Base-by-base conservation (phyloP, 805 yeast genomes). In the Candida railenensis region DNA sequence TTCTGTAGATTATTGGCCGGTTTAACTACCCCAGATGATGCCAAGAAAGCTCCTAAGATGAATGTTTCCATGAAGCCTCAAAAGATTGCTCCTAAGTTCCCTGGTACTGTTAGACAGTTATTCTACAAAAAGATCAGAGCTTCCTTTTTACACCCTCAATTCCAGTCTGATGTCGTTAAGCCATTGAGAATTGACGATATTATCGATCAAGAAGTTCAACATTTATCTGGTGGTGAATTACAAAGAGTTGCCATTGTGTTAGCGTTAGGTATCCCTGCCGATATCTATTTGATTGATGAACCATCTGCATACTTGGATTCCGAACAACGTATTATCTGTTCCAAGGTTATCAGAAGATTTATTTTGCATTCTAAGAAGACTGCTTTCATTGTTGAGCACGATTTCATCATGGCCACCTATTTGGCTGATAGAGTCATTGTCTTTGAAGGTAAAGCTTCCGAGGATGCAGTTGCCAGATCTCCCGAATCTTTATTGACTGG, bases 301-400 rank as follows among this genome's bases (percentile, higher is more conserved):
- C 99, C 99, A 42, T 90, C 97, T 51, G 99, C 99, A 19, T 94
- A 94, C 73, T 81, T 94, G 69, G 99, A 94, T 75, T 92, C 98
- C 49, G 99, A 94, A 74, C 99, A 94, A 75, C 97, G 99, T 89
- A 90, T 94, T 63, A 87, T 94, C 57, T 94, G 99, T 79, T 88
- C 99, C 44, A 94, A 94, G 78, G 99, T 94, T 57, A 94, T 94
- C 61, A 87, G 97, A 81, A 86, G 97, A 72, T 94, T 90, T 65
- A 88, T 94, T 62, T 76, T 94, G 67, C 99, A 94, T 67, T 82
- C 97, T 58, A 91, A 92, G 78, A 94, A 92, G 80, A 92, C 98
- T 40, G 99, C 99, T n/a, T 94, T 94, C 69, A 78, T 94, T 60
- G 99, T 94, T 49, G 99, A 94, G 85, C 99, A 94, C 83, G 99